Base-by-base conservation (phyloP, 306 rosid species). In the Dryas octopetala region DNA sequence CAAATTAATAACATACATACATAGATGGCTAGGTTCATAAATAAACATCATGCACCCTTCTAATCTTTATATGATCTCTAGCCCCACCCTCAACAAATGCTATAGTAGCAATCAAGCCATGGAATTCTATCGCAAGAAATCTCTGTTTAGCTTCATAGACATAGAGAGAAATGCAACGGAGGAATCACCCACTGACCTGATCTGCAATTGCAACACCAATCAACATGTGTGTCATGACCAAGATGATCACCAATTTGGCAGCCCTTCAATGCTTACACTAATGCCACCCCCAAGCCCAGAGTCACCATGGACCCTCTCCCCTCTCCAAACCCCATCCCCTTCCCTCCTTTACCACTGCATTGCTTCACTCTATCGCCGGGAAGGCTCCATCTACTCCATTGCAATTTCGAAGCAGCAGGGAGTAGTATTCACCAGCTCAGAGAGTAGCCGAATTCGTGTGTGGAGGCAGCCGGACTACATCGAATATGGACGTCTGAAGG, bases 281-380 rank as follows among this genome's bases (percentile, higher is more conserved):
- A 59, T 77, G 70, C 76, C 90, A 5, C 81, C 86, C 9, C 84
- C 81, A 13, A 82, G 85, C 48, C 87, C 91, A 13, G 91, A 86
- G 57, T 88, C 97, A 23, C 93, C 97, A n/a, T 92, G 96, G 97
- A 85, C 90, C 5, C 85, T 87, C 76, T 90, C 96, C 8, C 90
- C 91, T 66, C 88, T 64, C 40, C 81, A 78, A 43, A 71, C 86
- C n/a, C 90, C 93, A 14, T 75, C 91, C 6, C 86, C 95, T 82
- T 75, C 96, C 0, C 80, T 91, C 23, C 90, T 89, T 40, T 89
- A 88, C 75, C 86, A 88, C 28, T 91, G 96, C 89, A 83, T 89
- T 6, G 91, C 91, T 47, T 88, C 91, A 4, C 91, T 88, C 69
- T 88, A 86, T 45, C 93, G 90, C 80, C 93, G 83, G 26, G 88